Base-by-base conservation (phyloP, 2,329 filamentous ascomycete genomes). In the Pyricularia grisea region DNA sequence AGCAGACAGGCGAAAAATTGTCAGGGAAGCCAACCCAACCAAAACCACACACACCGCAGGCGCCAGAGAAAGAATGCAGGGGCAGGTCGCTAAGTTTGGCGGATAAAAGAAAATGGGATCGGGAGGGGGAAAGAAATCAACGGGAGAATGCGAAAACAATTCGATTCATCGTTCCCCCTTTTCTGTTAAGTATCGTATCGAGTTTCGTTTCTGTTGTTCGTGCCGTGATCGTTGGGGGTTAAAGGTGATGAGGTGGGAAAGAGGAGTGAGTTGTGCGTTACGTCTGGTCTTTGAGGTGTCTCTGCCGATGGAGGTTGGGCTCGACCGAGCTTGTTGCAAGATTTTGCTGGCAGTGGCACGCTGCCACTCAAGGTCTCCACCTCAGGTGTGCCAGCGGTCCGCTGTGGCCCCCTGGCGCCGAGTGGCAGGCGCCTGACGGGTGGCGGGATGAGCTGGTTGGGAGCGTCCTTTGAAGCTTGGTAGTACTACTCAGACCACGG, bases 351-450 rank as follows among this genome's bases (percentile, higher is more conserved):
- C 42, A 55, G 42, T 55, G 42, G 58, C 58, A 25, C 25, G 58
- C 23, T 61, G 58, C 58, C 25, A 27, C 23, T 61, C 25, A 25
- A 25, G n/a, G 58, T 61, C n/a, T 61, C 58, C 58, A 61, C 58
- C 25, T 27, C 23, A 25, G 25, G 58, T 61, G 58, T 61, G 58
- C 58, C 58, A 61, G 58, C 58, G 58, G 58, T 61, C 58, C 58
- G 58, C 58, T 61, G 58, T 61, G 14, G 58, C 58, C 58, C 58
- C 58, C 58, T 61, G 58, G 58, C 58, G 58, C 58, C 42, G 27
- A 60, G 68, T 69, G 68, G 68, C 68, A 68, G 68, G 63, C 63
- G 68, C 58, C 66, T 63, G 55, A 68, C 66, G 66, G 31, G 66
- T 67, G 66, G 68, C 66, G 68, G 68, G 65, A 67, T 28, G 25